A percentile compares a stretch with the other conserved stretches of the same genome.
These are phyloP conservation scores for Candida manassasensis DNA, from an alignment of 805 yeast genomes.

Conservation along the genomic window DNA sequence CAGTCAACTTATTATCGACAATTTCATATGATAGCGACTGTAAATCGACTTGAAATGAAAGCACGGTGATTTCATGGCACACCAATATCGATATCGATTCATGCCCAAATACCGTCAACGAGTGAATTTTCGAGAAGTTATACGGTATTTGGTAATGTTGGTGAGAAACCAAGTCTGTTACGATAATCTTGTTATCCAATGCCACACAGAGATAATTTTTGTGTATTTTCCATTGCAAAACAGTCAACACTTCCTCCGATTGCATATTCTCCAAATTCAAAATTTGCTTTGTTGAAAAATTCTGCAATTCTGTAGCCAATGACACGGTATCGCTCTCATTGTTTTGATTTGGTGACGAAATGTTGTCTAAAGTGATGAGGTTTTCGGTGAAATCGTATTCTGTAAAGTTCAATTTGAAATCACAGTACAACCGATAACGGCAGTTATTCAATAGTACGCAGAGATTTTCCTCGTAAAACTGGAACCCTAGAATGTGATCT, in stretches of 20 bases:
- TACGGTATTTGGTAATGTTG: constrained; percentile 31
- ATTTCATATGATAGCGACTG: constrained; percentile 20
- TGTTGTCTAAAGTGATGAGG: constrained; percentile 14
- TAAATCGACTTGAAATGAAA: constrained; percentile 22
- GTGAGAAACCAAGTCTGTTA: constrained; percentile 37
- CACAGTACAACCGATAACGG: constrained; percentile 52
- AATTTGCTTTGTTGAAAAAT: constrained; percentile 12
- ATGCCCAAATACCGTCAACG: constrained; percentile 12
- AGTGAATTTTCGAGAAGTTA: constrained; percentile 22
- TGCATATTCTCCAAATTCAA: constrained; percentile 30
- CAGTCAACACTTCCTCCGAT: constrained; percentile 24
- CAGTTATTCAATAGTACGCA: constrained; percentile 52
- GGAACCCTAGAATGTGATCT: constrained; percentile 51
- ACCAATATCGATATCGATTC: constrained; percentile 11
- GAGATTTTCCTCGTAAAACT: constrained; percentile 49
- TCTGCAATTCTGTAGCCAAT: constrained; percentile 19
- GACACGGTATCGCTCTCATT: constrained; percentile 22
- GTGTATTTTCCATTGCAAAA: constrained; percentile 28
- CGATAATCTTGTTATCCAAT: constrained; percentile 28
- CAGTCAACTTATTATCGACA: constrained; percentile 37
- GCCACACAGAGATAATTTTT: constrained; percentile 42
- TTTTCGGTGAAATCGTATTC: constrained; percentile 36
- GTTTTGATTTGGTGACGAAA: constrained; percentile 12
- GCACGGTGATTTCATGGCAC: constrained; percentile 25
- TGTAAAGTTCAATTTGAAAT: constrained; percentile 62